phyloP scores from a whole-genome alignment of 169 alveolate genomes.

The Eimeria mitis region DNA sequence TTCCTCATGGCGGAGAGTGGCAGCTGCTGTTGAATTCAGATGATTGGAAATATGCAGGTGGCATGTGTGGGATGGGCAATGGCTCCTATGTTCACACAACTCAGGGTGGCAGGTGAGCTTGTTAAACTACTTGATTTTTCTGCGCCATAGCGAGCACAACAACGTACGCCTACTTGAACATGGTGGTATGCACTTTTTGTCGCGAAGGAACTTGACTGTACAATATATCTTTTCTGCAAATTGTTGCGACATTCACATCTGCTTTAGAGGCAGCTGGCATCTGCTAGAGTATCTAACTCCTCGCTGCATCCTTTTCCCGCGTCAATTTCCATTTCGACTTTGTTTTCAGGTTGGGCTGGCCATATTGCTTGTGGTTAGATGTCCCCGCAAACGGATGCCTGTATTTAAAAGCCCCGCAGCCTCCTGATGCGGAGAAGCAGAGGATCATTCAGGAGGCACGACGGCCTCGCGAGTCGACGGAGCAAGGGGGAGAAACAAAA shows the following conservation, averaged over 20 bases:
- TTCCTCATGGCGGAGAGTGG: slow-evolving; percentile 88
- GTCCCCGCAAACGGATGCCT: slow-evolving; percentile 86
- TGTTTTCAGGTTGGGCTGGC: slow-evolving; percentile 86
- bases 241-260: too few relatives aligned
- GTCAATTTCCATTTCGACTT: background rate
- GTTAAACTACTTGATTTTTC: background rate
- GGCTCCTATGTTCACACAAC: slow-evolving; percentile 81
- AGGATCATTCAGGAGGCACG: slow-evolving; percentile 17
- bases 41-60: slow-evolving; percentile 88
- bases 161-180: background rate
- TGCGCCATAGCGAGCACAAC: background rate
- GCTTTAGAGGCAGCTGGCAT: background rate
- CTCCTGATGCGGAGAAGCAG: slow-evolving; percentile 35
- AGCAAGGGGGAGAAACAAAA: background rate
- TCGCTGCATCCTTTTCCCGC: background rate
- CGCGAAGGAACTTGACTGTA: background rate
- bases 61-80: slow-evolving; percentile 86
- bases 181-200: too few relatives aligned
- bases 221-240: background rate
- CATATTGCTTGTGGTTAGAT: slow-evolving; percentile 86
- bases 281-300: background rate
- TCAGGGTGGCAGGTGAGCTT: slow-evolving; percentile 85
- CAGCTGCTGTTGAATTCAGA: slow-evolving; percentile 86
- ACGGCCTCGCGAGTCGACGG: background rate
- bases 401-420: slow-evolving; percentile 81